Conservation (phyloP, 306 rosid genomes). For the Prunus mira region DNA sequence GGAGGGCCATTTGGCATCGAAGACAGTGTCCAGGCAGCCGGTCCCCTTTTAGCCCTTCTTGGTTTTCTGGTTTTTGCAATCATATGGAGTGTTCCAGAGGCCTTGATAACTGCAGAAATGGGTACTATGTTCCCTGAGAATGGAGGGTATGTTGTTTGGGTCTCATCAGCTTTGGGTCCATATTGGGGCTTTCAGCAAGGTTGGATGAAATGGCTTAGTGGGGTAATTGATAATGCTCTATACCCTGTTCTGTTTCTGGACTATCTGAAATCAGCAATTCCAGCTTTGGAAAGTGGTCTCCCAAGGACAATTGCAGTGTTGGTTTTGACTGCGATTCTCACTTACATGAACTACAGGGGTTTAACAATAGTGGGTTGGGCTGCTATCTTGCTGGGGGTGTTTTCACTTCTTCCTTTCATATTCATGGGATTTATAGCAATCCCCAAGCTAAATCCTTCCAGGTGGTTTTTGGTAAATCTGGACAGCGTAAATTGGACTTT, state of each 20-base stretch:
- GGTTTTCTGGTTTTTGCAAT: slow-evolving; percentile 54
- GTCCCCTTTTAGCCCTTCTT: slow-evolving; percentile 51
- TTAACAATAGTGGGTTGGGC: slow-evolving; percentile 65
- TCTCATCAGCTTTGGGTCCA: slow-evolving; percentile 66
- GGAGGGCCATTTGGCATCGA: slow-evolving; percentile 74
- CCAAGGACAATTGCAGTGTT: slow-evolving; percentile 42
- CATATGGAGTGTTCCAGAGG: slow-evolving; percentile 72
- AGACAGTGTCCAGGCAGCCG: slow-evolving; percentile 59
- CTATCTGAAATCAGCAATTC: slow-evolving; percentile 56
- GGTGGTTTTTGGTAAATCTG: slow-evolving; percentile 50
- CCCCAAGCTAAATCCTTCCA: slow-evolving; percentile 45
- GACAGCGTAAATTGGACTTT: slow-evolving; percentile 49
- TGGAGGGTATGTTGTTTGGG: slow-evolving; percentile 72
- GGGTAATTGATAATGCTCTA: slow-evolving; percentile 69
- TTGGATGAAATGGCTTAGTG: slow-evolving; percentile 74
- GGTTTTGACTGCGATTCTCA: slow-evolving; percentile 40
- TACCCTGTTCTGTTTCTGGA: slow-evolving; percentile 59
- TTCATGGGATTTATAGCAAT: slow-evolving; percentile 58
- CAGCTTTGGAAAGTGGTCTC: slow-evolving; percentile 46
- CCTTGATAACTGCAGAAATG: slow-evolving; percentile 66
- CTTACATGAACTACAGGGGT: slow-evolving; percentile 66
- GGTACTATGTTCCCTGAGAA: slow-evolving; percentile 68
- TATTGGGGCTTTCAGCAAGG: slow-evolving; percentile 70
- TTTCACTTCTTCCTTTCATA: slow-evolving; percentile 59
- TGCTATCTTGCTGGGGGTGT: slow-evolving; percentile 51